Evolutionary conservation across 2,329 filamentous ascomycete species (phyloP).

Genomic region (Aspergillus pseudoterreus): DNA sequence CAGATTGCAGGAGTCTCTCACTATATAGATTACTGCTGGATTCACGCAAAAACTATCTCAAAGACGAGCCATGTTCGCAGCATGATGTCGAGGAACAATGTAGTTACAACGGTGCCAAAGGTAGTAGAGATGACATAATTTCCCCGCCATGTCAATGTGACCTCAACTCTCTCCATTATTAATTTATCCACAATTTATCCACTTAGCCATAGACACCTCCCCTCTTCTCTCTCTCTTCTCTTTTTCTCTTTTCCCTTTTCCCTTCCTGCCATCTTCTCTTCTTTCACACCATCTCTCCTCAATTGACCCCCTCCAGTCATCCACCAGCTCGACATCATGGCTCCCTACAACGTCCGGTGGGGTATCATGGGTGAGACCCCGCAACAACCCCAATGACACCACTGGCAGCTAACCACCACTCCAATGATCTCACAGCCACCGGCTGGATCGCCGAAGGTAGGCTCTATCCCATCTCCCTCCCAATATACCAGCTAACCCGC

Average conservation of each 20-base stretch:
- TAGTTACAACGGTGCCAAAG: too few species aligned
- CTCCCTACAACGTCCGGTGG: slow-evolving; percentile 38
- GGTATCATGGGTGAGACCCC: slow-evolving; percentile 40
- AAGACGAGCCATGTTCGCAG: too few species aligned
- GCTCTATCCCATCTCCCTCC: neutral
- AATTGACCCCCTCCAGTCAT: too few species aligned
- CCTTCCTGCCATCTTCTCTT: too few species aligned
- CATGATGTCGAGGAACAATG: too few species aligned
- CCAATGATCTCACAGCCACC: slow-evolving; percentile 31
- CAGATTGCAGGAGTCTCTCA: too few species aligned
- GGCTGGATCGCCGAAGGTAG: slow-evolving; percentile 42
- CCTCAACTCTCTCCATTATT: neutral
- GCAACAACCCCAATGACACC: neutral
- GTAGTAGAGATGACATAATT: neutral
- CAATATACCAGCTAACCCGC: neutral
- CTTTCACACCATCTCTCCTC: neutral
- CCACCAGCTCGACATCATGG: slow-evolving; percentile 19
- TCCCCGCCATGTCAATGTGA: neutral
- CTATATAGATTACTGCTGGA: too few species aligned
- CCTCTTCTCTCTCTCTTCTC: neutral
- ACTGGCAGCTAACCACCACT: neutral
- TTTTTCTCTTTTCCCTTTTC: neutral
- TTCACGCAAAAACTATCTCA: too few species aligned
- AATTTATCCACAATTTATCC: neutral
- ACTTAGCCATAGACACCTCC: neutral